Evolutionary conservation across 768 basidiomycete genomes (phyloP).

Genomic region (Royoungia palumana): DNA sequence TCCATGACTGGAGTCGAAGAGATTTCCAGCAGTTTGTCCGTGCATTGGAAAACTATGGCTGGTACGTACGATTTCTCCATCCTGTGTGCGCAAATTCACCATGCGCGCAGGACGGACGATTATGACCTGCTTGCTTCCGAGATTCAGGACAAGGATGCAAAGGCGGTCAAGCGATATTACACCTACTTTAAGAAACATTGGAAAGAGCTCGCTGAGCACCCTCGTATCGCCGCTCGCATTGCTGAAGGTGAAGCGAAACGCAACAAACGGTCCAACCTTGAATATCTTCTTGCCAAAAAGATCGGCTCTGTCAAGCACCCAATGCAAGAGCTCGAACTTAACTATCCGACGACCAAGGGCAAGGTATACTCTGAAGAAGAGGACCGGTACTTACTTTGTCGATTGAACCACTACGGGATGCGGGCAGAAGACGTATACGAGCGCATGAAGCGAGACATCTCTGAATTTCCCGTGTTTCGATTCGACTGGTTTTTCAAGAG

Average conservation of each 20-base stretch:
- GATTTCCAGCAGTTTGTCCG: constrained; percentile 92
- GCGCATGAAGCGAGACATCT: constrained; percentile 92
- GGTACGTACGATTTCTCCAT: constrained; percentile 42
- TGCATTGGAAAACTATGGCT: constrained; percentile 76
- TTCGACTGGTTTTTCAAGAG: constrained; percentile 99
- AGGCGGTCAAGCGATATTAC: constrained; percentile 77
- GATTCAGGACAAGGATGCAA: constrained; percentile 78
- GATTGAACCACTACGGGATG: constrained; percentile 88
- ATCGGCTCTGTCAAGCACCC: constrained; percentile 82
- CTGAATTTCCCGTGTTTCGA: constrained; percentile 93
- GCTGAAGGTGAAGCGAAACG: constrained; percentile 88
- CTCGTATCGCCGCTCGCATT: constrained; percentile 80
- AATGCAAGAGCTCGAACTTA: constrained; percentile 95
- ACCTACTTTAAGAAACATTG: constrained; percentile 86
- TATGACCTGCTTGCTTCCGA: constrained; percentile 72
- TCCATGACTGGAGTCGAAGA: constrained; percentile 87
- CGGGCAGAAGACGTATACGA: constrained; percentile 89
- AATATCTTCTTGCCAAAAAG: constrained; percentile 76
- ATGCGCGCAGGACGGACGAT: constrained; percentile 52
- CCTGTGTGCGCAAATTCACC: no score
- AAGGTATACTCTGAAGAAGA: constrained; percentile 97
- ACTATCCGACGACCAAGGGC: constrained; percentile 94
- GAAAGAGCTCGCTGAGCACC: constrained; percentile 69
- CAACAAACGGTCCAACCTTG: constrained; percentile 77
- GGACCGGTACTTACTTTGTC: constrained; percentile 90